phyloP scores from a whole-genome alignment of 345 rosid genomes.

The Populus ilicifolia region DNA sequence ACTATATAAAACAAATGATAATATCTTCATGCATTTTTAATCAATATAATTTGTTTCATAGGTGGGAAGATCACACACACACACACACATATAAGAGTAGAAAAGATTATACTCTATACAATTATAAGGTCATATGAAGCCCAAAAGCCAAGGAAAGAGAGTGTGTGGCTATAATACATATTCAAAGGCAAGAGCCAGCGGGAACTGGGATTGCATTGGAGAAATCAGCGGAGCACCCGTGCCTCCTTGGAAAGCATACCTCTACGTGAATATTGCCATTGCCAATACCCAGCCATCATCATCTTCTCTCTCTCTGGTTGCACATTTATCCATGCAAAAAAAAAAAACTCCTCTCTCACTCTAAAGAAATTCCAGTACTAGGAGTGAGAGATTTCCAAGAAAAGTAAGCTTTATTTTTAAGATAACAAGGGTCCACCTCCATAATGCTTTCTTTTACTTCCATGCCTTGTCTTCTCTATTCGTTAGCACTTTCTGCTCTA shows the following conservation, averaged over 20 bases:
- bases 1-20: background rate
- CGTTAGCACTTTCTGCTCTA: background rate
- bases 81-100: background rate
- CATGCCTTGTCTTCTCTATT: slow-evolving; percentile 4
- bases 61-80: background rate
- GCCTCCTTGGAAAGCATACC: slow-evolving; percentile 31
- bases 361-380: background rate
- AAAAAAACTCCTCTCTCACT: background rate
- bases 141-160: slow-evolving; percentile 6
- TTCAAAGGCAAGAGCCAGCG: slow-evolving; percentile 4
- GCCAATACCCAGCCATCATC: no score
- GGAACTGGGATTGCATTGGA: slow-evolving; percentile 44
- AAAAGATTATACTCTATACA: background rate
- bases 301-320: background rate
- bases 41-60: background rate
- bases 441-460: slow-evolving; percentile 5
- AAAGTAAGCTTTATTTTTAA: slow-evolving; percentile 12
- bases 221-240: slow-evolving; percentile 48
- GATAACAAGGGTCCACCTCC: slow-evolving; percentile 2
- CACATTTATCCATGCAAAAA: slow-evolving; percentile 19
- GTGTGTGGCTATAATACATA: background rate
- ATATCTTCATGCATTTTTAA: background rate
- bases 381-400: slow-evolving; percentile 18
- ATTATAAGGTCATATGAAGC: slow-evolving; percentile 9
- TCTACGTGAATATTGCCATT: background rate